Evolutionary conservation across 129 eudicot species (phyloP).

Genomic region (Erigeron canadensis): DNA sequence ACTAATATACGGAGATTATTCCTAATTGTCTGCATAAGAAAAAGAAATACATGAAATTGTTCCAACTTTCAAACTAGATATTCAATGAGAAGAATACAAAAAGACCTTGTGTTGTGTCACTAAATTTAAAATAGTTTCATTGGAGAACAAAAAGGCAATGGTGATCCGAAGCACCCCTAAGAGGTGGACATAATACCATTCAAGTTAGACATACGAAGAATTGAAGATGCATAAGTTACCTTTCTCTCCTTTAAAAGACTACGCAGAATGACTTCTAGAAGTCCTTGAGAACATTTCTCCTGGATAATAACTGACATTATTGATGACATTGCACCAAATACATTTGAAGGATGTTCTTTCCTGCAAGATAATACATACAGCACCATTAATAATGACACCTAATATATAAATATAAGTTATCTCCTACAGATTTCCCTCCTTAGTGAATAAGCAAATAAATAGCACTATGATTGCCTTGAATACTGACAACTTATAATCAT

Average conservation of each 20-base stretch:
- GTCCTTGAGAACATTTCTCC: conserved; percentile 66
- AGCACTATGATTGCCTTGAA: conserved; percentile 16
- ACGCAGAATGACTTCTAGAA: conserved; percentile 64
- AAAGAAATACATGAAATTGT: neutral
- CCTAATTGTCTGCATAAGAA: neutral
- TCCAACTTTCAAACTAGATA: neutral
- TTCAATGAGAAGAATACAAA: conserved; percentile 9
- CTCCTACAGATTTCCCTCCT: neutral
- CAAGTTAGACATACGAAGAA: neutral
- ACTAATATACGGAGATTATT: neutral
- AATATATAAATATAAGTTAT: neutral
- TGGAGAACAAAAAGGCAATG: neutral
- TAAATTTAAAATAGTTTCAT: neutral
- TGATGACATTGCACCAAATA: conserved; percentile 66
- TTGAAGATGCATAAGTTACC: conserved; percentile 48
- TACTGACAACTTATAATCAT: neutral
- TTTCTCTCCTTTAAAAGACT: conserved; percentile 61
- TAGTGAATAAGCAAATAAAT: conserved; percentile 3
- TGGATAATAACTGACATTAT: conserved; percentile 64
- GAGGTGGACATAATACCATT: neutral
- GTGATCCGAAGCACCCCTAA: neutral
- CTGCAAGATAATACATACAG: conserved; percentile 43
- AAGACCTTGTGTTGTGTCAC: neutral
- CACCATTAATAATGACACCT: conserved; percentile 11
- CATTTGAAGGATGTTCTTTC: conserved; percentile 63